Evolutionary conservation across 805 yeast genomes (phyloP).

Genomic region (Lachancea lanzarotensis): DNA sequence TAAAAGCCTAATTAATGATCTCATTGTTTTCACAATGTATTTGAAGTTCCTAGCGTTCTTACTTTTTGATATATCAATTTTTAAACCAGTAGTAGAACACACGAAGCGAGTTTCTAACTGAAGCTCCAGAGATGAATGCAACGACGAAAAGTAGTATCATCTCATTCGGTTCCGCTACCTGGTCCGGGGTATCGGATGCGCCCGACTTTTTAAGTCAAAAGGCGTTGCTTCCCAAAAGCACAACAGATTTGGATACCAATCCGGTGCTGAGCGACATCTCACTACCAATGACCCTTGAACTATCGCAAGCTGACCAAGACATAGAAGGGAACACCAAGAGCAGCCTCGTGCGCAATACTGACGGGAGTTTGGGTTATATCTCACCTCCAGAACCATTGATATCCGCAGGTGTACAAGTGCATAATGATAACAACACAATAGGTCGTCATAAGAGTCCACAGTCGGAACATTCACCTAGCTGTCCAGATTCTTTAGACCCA

Average conservation of each 20-base stretch:
- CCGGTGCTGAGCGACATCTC: slow-evolving; percentile 28
- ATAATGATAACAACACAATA: neutral
- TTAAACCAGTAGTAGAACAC: too few species aligned
- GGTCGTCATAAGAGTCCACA: neutral
- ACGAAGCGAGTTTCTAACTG: too few species aligned
- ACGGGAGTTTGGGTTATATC: neutral
- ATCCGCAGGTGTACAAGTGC: neutral
- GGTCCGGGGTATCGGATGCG: slow-evolving; percentile 5
- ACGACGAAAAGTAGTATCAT: neutral
- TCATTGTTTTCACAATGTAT: neutral
- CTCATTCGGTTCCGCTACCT: neutral
- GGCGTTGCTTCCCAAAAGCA: slow-evolving; percentile 22
- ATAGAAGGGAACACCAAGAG: neutral
- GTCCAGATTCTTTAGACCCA: neutral
- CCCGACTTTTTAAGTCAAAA: slow-evolving; percentile 23
- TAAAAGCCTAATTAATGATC: neutral
- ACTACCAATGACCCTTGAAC: slow-evolving; percentile 13
- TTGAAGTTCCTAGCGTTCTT: neutral
- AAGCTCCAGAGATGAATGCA: neutral
- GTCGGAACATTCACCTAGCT: neutral
- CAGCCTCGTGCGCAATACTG: neutral
- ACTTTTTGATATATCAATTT: neutral
- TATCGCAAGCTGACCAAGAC: neutral
- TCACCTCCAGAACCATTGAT: neutral
- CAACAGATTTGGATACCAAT: slow-evolving; percentile 28